Evolutionary conservation across 768 basidiomycete species (phyloP).

Genomic region (Mycena rebaudengoi): DNA sequence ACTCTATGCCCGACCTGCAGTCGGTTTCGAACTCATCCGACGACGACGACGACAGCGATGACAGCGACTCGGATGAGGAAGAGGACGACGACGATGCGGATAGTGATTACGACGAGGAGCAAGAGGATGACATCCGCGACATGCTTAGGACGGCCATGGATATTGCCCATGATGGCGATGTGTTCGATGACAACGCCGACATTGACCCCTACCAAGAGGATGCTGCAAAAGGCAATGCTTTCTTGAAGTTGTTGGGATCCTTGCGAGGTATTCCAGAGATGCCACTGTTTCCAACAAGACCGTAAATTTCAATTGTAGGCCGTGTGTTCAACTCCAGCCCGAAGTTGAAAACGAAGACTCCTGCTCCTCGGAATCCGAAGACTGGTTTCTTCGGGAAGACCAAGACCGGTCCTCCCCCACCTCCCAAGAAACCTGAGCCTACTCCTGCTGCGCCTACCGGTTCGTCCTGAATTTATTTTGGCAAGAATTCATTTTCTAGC

Average conservation of each 20-base stretch:
- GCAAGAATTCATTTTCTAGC: not conserved
- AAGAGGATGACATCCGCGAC: constrained; percentile 71
- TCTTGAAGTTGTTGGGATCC: constrained; percentile 78
- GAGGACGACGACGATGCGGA: constrained; percentile 46
- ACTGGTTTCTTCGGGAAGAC: constrained; percentile 30
- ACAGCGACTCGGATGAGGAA: constrained; percentile 48
- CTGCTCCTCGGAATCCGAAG: constrained; percentile 40
- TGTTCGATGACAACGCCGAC: constrained; percentile 55
- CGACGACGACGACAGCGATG: constrained; percentile 41
- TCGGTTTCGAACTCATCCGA: constrained; percentile 71
- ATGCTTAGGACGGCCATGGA: constrained; percentile 80
- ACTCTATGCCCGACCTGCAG: constrained; percentile 74
- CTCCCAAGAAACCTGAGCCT: constrained; percentile 24
- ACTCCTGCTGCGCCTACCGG: constrained; percentile 8
- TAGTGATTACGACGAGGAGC: constrained; percentile 55
- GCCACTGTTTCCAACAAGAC: constrained; percentile 2
- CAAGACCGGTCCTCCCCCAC: constrained; percentile 19
- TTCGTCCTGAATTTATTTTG: not conserved
- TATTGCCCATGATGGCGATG: constrained; percentile 65
- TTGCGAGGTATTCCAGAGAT: constrained; percentile 67
- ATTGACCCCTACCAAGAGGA: constrained; percentile 54
- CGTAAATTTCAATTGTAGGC: not conserved
- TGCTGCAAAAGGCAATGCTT: constrained; percentile 75
- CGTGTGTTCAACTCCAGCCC: constrained; percentile 48
- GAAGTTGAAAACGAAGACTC: constrained; percentile 49